Conservation (phyloP, 1,284 basidiomycete genomes). For the Ceraceosorus bombacis region DNA sequence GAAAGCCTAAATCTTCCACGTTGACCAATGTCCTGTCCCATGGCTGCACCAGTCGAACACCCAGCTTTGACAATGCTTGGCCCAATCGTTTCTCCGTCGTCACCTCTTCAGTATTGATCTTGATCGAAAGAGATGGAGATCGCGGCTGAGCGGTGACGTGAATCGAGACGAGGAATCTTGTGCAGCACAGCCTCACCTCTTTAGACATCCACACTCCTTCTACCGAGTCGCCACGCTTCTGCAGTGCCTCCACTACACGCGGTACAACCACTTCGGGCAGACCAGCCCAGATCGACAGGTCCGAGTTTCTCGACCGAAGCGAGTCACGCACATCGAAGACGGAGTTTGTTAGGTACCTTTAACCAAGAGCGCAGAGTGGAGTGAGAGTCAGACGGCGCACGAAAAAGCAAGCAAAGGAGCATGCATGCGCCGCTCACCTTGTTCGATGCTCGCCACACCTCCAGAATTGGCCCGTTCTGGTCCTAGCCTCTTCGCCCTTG, state of each 20-base stretch:
- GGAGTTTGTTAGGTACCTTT: slow-evolving; percentile 29
- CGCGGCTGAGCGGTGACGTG: too few species aligned
- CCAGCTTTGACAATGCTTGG: slow-evolving; percentile 1
- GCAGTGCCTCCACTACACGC: slow-evolving; percentile 48
- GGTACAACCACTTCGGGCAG: slow-evolving; percentile 34
- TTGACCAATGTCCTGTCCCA: slow-evolving; percentile 6
- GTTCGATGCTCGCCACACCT: slow-evolving; percentile 26
- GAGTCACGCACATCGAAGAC: slow-evolving; percentile 29
- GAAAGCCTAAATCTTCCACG: slow-evolving; percentile 18
- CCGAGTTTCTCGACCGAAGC: slow-evolving; percentile 20
- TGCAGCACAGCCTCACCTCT: slow-evolving; percentile 41
- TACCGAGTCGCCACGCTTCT: slow-evolving; percentile 49
- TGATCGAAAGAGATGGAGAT: not conserved
- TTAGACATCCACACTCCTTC: slow-evolving; percentile 52
- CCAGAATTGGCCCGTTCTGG: slow-evolving; percentile 28
- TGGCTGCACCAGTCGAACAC: slow-evolving; percentile 2
- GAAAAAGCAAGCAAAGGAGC: not conserved
- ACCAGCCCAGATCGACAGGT: slow-evolving; percentile 34
- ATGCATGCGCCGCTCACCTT: slow-evolving; percentile 15
- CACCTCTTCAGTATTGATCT: slow-evolving; percentile 28
- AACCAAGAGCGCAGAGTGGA: not conserved
- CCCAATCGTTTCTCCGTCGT: slow-evolving; percentile 23
- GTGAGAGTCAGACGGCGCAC: not conserved
- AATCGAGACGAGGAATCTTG: too few species aligned
- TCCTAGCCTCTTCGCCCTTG: slow-evolving; percentile 25